Evolutionary conservation across 2,329 filamentous ascomycete genomes (phyloP).

Genomic region (Cercospora zeae-maydis): DNA sequence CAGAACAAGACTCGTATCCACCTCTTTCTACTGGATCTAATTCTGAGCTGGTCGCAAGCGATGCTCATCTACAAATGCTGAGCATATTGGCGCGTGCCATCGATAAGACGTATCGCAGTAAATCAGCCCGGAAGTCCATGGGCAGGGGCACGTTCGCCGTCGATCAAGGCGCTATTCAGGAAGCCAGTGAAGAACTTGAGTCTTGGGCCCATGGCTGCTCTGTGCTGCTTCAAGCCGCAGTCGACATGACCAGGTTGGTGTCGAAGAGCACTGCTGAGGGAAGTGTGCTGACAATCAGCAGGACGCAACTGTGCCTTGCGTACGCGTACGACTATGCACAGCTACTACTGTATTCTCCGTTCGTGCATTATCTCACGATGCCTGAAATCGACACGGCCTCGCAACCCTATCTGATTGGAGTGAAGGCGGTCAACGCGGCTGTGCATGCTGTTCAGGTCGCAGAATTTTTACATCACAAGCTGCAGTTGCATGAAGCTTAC

Average conservation of each 20-base stretch:
- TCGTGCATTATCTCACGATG: conserved; percentile 18
- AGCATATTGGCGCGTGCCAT: conserved; percentile 14
- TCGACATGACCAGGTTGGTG: conserved; percentile 20
- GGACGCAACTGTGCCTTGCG: conserved; percentile 19
- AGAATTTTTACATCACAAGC: conserved; percentile 18
- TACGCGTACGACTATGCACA: conserved; percentile 19
- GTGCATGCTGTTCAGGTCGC: conserved; percentile 18
- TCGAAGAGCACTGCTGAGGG: neutral
- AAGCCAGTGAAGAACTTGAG: conserved; percentile 15
- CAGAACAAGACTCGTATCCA: conserved; percentile 10
- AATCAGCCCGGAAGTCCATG: neutral
- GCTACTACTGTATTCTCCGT: conserved; percentile 20
- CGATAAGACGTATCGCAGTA: conserved; percentile 3
- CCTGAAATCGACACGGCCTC: neutral
- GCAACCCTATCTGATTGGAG: conserved; percentile 8
- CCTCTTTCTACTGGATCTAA: conserved; percentile 10
- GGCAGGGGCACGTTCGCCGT: conserved; percentile 7
- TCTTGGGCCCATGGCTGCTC: conserved; percentile 14
- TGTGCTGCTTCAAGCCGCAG: conserved; percentile 10
- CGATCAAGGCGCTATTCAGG: conserved; percentile 2
- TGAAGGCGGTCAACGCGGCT: conserved; percentile 16
- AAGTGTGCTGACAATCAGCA: conserved; percentile 9
- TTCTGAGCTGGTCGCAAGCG: conserved; percentile 11
- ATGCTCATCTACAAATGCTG: conserved; percentile 18
- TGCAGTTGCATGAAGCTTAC: conserved; percentile 20